A percentile compares a stretch with the other conserved stretches of the same genome.
These are phyloP conservation scores for Plasmodium relictum DNA, from an alignment of 169 alveolate species.

Conservation along the genomic window DNA sequence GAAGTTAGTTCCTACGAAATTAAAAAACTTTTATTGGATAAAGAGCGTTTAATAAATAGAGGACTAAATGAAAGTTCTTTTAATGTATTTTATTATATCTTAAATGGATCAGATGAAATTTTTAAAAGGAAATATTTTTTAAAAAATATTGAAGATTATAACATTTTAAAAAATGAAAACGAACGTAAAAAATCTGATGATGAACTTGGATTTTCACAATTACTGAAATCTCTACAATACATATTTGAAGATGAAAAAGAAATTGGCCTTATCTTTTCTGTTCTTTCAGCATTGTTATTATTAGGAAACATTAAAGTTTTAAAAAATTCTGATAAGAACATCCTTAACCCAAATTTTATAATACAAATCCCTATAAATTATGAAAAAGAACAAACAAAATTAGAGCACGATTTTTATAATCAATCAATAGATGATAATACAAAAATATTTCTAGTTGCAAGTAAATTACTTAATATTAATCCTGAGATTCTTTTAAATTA, in stretches of 20 bases:
- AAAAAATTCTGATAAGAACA: conserved; percentile 5
- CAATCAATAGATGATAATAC: conserved; percentile 1
- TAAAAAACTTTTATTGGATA: conserved; percentile 41
- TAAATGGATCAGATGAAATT: conserved; percentile 59
- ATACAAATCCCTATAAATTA: conserved; percentile 10
- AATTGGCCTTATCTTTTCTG: conserved; percentile 49
- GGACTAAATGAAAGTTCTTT: conserved; percentile 25
- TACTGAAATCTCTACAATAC: conserved; percentile 34
- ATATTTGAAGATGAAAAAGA: conserved; percentile 68
- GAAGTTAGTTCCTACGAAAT: conserved; percentile 9
- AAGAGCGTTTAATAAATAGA: conserved; percentile 39
- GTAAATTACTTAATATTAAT: conserved; percentile 27
- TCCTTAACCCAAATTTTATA: not conserved
- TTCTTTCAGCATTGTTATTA: conserved; percentile 49
- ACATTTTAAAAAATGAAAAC: conserved; percentile 17
- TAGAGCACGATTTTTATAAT: conserved; percentile 5
- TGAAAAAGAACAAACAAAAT: not conserved
- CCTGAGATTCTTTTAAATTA: conserved; percentile 44
- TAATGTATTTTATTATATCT: conserved; percentile 53
- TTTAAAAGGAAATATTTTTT: conserved; percentile 58
- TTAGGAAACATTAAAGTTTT: conserved; percentile 44
- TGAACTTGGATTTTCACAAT: conserved; percentile 8
- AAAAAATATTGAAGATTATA: conserved; percentile 41
- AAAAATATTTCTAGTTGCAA: conserved; percentile 16
- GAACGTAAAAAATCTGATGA: conserved; percentile 9